Base-by-base conservation (phyloP, 176 grass and related monocot genomes). In the Calamus simplicifolius region DNA sequence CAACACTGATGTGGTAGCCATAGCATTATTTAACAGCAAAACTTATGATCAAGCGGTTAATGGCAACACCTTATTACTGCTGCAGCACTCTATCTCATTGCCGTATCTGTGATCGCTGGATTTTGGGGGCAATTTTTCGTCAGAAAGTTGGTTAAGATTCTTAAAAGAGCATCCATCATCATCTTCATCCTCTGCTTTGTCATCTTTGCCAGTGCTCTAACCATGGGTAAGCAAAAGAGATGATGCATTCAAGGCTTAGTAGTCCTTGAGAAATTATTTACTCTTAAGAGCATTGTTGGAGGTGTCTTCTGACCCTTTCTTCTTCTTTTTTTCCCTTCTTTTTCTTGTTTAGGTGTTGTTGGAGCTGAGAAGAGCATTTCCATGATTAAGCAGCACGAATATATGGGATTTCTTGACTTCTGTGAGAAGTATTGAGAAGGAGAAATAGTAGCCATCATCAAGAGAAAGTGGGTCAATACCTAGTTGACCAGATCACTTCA, bases 101-200 rank as follows among this genome's bases (percentile, higher is more conserved):
- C 68, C 3, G 52, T 98, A 27, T 83, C 94, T 16, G 73, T 98
- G 61, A 10, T 89, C 58, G 88, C 94, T 62, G 94, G 94, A 29
- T 98, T 98, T 64, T 93, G 88, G 94, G 94, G 94, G 5, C 94
- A 98, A 29, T 93, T 58, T 61, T 60, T 98, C 23, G 94, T 93
- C 16, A 78, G 94, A 49, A 93, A 82, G 56, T 48, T 98, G 8
- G 84, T 98, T 19, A 84, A 79, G 21, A 35, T 83, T 63, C 79
- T 98, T 4, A 82, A 75, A 73, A 82, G 94, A 58, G 85, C 94
- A 58, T 98, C 94, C 0, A 18, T 98, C 48, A 93, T 98, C 54
- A 76, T 98, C 27, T 98, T 98, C 76, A 93, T 93, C 55, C 87
- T 98, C 18, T 98, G 88, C 38, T 80, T 75, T 0, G 94, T 93